These are phyloP conservation scores for Turnera subulata DNA, from an alignment of 345 rosid species.

Conservation along the genomic window DNA sequence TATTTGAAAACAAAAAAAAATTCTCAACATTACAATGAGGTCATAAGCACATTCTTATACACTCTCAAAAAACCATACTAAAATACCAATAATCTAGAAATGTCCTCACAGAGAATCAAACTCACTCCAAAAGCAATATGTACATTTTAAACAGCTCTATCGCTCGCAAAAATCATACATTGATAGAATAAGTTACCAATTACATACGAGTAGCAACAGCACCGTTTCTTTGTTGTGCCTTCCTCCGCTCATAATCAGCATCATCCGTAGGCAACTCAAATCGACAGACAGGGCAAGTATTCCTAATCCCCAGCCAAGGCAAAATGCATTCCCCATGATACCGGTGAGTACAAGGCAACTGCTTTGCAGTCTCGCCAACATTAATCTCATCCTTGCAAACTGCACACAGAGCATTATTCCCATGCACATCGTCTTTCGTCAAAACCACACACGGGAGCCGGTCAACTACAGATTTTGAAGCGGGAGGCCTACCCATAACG, in stretches of 20 bases:
- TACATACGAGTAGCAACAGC: conserved; percentile 19
- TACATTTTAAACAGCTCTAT: conserved; percentile 31
- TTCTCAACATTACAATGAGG: conserved; percentile 18
- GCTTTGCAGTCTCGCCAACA: conserved; percentile 56
- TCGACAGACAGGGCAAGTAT: conserved; percentile 91
- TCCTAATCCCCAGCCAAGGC: conserved; percentile 83
- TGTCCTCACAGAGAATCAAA: conserved; percentile 16
- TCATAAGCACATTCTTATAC: conserved; percentile 21
- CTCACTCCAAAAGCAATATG: conserved; percentile 21
- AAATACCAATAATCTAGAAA: conserved; percentile 13
- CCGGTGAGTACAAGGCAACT: conserved; percentile 72
- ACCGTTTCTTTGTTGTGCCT: conserved; percentile 27
- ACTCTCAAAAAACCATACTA: conserved; percentile 14
- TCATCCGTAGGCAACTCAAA: conserved; percentile 84
- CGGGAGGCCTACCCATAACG: conserved; percentile 58
- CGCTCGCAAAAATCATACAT: conserved; percentile 16
- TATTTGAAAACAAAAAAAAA: conserved; percentile 15
- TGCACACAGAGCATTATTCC: conserved; percentile 52
- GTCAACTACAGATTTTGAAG: conserved; percentile 55
- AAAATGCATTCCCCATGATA: conserved; percentile 84
- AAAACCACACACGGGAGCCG: conserved; percentile 51
- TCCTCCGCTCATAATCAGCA: conserved; percentile 59
- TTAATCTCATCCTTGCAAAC: conserved; percentile 77
- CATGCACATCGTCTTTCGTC: conserved; percentile 44
- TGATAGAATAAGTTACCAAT: conserved; percentile 22